Conservation (phyloP, 2,329 filamentous ascomycete species). For the Graphiopsis chlorocephala region DNA sequence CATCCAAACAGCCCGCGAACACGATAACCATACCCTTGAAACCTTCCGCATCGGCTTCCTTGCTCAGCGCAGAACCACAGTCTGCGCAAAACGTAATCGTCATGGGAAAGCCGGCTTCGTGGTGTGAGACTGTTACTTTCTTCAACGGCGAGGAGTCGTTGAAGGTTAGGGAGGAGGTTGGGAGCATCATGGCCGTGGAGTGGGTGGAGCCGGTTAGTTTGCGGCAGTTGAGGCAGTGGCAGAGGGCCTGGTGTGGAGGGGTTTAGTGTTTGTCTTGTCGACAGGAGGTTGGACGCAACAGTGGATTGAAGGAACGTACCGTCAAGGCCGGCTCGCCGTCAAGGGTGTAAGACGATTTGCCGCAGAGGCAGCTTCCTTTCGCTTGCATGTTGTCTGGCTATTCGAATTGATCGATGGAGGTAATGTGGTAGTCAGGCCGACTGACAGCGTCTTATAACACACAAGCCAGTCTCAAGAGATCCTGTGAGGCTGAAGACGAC, state of each 20-base stretch:
- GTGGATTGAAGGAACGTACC: background rate
- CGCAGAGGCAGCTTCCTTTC: conserved; percentile 17
- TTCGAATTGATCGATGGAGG: background rate
- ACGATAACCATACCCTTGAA: conserved; percentile 16
- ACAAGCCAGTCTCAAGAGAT: background rate
- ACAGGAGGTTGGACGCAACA: background rate
- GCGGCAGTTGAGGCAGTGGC: conserved; percentile 21
- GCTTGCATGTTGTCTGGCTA: conserved; percentile 23
- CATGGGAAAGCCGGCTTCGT: conserved; percentile 12
- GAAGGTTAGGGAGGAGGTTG: conserved; percentile 4
- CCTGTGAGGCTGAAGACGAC: background rate
- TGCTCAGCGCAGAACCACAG: conserved; percentile 13
- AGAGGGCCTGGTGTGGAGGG: conserved; percentile 9
- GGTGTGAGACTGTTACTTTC: background rate
- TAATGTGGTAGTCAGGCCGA: background rate
- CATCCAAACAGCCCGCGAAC: conserved; percentile 17
- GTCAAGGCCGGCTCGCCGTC: conserved; percentile 6
- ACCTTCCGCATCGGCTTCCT: conserved; percentile 12
- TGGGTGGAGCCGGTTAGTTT: conserved; percentile 14
- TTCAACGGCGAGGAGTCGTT: conserved; percentile 4
- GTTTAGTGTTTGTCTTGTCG: background rate
- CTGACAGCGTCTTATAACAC: background rate
- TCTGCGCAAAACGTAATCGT: conserved; percentile 15
- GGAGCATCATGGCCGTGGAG: conserved; percentile 15
- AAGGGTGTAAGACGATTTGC: conserved; percentile 16